A percentile compares a stretch with the other conserved stretches of the same genome.
phyloP scores from a whole-genome alignment of 2,329 filamentous ascomycete species.

The Metarhizium anisopliae region DNA sequence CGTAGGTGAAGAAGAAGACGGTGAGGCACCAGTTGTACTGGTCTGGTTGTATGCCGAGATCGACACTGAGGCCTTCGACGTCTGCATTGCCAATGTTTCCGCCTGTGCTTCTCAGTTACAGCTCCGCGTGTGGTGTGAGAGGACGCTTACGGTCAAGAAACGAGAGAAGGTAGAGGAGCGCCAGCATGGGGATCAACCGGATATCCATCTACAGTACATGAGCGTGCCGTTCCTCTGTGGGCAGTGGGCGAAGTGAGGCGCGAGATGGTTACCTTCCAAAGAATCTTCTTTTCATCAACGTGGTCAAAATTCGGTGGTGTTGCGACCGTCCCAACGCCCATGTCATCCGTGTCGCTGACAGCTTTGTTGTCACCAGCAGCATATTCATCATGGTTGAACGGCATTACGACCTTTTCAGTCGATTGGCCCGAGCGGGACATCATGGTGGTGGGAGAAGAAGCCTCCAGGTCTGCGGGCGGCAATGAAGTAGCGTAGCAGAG shows the following conservation, averaged over 20 bases:
- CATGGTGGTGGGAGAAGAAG: neutral
- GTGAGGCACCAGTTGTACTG: slow-evolving; percentile 64
- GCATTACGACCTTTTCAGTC: neutral
- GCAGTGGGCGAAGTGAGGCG: neutral
- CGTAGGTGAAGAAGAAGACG: slow-evolving; percentile 74
- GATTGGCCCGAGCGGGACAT: neutral
- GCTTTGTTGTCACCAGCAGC: neutral
- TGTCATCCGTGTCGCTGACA: neutral
- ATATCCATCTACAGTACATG: slow-evolving; percentile 34
- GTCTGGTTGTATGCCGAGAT: slow-evolving; percentile 47
- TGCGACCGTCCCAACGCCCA: neutral
- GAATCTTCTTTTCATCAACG: slow-evolving; percentile 42
- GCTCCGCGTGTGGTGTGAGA: neutral
- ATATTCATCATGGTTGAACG: neutral
- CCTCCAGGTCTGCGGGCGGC: neutral
- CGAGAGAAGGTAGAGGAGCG: slow-evolving; percentile 57
- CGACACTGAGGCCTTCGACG: slow-evolving; percentile 47
- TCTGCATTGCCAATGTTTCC: slow-evolving; percentile 61
- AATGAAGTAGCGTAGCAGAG: neutral
- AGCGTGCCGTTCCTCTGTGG: neutral
- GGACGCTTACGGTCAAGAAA: slow-evolving; percentile 49
- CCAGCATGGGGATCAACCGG: slow-evolving; percentile 51
- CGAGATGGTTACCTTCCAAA: slow-evolving; percentile 39
- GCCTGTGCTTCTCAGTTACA: slow-evolving; percentile 19
- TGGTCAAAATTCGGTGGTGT: neutral